Evolutionary conservation across 2,329 filamentous ascomycete species (phyloP), one percentile per base, ranked within the genome.

Genomic region (Aspergillus latus): DNA sequence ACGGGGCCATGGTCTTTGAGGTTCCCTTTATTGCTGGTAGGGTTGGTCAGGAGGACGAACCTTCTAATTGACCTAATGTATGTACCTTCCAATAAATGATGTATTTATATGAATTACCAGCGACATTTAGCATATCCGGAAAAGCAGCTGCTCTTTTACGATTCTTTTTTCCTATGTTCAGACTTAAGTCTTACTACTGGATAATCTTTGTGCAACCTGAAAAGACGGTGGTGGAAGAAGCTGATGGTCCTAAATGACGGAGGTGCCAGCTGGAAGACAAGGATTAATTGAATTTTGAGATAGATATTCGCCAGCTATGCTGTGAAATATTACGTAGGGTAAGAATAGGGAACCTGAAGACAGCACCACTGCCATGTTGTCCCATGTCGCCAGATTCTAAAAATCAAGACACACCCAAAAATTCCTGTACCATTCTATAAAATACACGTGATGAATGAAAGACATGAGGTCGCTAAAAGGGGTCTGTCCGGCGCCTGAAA

Each of bases 1-100:
- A 96, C 69, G 90, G 90, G 5, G 89, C 89, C n/a, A 83, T 94
- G 26, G 82, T 97, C 8, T 95, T 96, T 69, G 92, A 96, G 71
- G 84, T 97, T 34, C 84, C 88, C 0, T 74, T 77, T 46, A 59
- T 62, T 49, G 64, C 69, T 36, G 46, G 52, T 37, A 55, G 59
- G n/a, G 46, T 37, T 34, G 48, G 51, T 34, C 46, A 28, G 47
- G n/a, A 34, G 36, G 15, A 43, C 48, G 48, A 51, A 21, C 13
- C 10, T 51, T 13, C 9, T 13, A 13, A 11, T 32, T 42, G 48
- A 51, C 40, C 15, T 36, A 39, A 39, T 59, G 58, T 59, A 56
- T 48, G 40, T 51, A 56, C 45, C 43, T n/a, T 29, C 39, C 32
- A 26, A 52, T 55, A 36, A 40, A 49, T 46, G 26, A 49, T 52